Percentiles rank a stretch among this genome's conserved stretches.
Evolutionary conservation across 2,329 filamentous ascomycete species (phyloP).

Genomic region (Xylariaceae sp.): DNA sequence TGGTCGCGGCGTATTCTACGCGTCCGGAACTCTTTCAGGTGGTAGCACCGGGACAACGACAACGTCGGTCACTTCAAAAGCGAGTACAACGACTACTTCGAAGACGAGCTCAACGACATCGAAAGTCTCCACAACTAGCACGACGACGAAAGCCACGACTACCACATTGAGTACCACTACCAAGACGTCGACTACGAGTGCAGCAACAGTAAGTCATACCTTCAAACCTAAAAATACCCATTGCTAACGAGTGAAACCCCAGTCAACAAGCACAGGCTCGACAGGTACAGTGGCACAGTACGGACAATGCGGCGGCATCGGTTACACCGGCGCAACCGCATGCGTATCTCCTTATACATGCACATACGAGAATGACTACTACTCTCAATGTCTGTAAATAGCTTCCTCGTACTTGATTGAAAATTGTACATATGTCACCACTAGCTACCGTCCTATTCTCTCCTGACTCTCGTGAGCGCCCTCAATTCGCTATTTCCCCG

Average conservation of each 20-base stretch:
- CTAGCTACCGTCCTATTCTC: background rate
- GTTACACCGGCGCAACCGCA: slow-evolving; percentile 17
- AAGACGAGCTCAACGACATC: background rate
- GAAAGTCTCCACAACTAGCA: background rate
- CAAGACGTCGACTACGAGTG: slow-evolving; percentile 1
- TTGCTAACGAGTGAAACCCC: background rate
- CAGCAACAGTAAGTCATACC: background rate
- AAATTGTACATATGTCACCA: slow-evolving; percentile 7
- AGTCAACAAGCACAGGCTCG: background rate
- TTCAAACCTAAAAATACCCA: background rate
- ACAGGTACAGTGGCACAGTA: slow-evolving; percentile 1
- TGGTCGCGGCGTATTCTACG: slow-evolving; percentile 45
- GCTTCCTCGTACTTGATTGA: background rate
- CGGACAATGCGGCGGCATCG: slow-evolving; percentile 20
- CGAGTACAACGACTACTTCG: background rate
- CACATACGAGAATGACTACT: slow-evolving; percentile 17
- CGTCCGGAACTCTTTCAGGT: slow-evolving; percentile 20
- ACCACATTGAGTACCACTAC: slow-evolving; percentile 3
- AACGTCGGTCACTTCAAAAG: background rate
- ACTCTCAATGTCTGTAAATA: slow-evolving; percentile 20
- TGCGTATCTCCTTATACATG: slow-evolving; percentile 20
- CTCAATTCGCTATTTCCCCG: too few relatives aligned
- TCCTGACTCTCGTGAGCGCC: too few relatives aligned
- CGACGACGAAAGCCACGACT: background rate
- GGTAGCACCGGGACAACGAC: slow-evolving; percentile 4